Conservation (phyloP, 176 grass and related monocot genomes). For the Rhynchospora breviuscula region DNA sequence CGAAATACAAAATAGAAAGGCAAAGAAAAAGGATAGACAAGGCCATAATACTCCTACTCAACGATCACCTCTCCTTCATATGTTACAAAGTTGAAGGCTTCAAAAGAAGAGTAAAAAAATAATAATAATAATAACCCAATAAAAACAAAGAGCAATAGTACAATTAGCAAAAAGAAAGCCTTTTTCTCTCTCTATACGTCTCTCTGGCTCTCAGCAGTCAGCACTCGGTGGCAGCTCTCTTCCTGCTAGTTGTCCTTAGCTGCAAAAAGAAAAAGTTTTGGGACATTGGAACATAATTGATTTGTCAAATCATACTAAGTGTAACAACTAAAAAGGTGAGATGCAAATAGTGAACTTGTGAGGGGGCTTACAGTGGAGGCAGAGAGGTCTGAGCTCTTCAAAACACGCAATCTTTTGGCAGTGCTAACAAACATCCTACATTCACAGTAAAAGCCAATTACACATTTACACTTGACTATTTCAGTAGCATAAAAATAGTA, state of each 20-base stretch:
- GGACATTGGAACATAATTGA: background rate
- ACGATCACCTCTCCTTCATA: constrained; percentile 8
- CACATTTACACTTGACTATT: background rate
- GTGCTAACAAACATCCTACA: constrained; percentile 90
- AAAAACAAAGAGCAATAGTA: constrained; percentile 3
- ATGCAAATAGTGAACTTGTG: constrained; percentile 20
- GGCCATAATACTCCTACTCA: constrained; percentile 14
- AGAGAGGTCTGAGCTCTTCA: constrained; percentile 72
- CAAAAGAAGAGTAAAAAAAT: constrained; percentile 3
- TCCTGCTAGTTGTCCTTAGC: constrained; percentile 45
- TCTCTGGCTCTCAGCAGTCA: constrained; percentile 26
- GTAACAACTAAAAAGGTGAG: background rate
- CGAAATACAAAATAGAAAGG: constrained; percentile 1
- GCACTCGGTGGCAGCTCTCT: constrained; percentile 43
- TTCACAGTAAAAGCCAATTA: background rate
- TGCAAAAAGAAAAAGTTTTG: constrained; percentile 20
- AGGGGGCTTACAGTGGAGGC: constrained; percentile 40
- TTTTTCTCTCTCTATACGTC: background rate
- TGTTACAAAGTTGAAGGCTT: constrained; percentile 17
- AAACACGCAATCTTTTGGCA: constrained; percentile 71
- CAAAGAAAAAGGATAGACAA: background rate
- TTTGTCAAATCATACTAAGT: background rate
- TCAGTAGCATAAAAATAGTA: constrained; percentile 1
- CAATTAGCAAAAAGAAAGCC: constrained; percentile 7
- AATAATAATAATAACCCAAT: background rate